These are phyloP conservation scores for Cercospora sesami DNA, from an alignment of 2,329 filamentous ascomycete species.

Conservation along the genomic window DNA sequence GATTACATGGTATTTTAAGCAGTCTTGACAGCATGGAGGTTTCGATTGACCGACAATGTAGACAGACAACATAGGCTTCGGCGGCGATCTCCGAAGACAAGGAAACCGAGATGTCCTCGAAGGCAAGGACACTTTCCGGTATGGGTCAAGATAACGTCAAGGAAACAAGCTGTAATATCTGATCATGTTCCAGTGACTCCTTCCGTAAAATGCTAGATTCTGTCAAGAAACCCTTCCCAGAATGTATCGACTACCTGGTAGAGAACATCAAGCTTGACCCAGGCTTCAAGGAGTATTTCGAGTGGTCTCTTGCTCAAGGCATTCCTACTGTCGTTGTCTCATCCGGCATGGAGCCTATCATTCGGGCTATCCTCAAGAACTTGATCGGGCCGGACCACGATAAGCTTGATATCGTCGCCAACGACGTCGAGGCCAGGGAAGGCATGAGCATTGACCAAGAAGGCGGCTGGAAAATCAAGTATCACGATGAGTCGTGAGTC, in stretches of 20 bases:
- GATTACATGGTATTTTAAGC: slow-evolving; percentile 57
- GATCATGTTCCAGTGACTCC: slow-evolving; percentile 57
- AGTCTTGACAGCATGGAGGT: not conserved
- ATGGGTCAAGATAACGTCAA: slow-evolving; percentile 13
- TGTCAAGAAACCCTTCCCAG: slow-evolving; percentile 73
- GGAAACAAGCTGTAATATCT: not conserved
- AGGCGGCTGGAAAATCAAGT: slow-evolving; percentile 83
- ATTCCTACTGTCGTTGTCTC: slow-evolving; percentile 90
- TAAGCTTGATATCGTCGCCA: slow-evolving; percentile 87
- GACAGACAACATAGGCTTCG: slow-evolving; percentile 92
- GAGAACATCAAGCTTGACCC: slow-evolving; percentile 87
- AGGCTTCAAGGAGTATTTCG: slow-evolving; percentile 81
- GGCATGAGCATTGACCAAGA: slow-evolving; percentile 75
- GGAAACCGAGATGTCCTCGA: slow-evolving; percentile 77
- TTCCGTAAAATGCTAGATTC: slow-evolving; percentile 93
- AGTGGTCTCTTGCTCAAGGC: slow-evolving; percentile 77
- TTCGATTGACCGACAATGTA: slow-evolving; percentile 61
- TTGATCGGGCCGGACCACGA: slow-evolving; percentile 76
- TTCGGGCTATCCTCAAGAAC: slow-evolving; percentile 76
- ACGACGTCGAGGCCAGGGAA: slow-evolving; percentile 67
- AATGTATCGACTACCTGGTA: slow-evolving; percentile 77
- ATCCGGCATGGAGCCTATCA: slow-evolving; percentile 90
- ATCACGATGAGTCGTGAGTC: slow-evolving; percentile 75
- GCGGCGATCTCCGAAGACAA: slow-evolving; percentile 66
- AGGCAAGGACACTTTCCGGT: slow-evolving; percentile 70